Percentiles rank a stretch among this genome's conserved stretches.
Evolutionary conservation across 2,329 filamentous ascomycete species (phyloP).

Genomic region (Myriosclerotinia scirpicola): DNA sequence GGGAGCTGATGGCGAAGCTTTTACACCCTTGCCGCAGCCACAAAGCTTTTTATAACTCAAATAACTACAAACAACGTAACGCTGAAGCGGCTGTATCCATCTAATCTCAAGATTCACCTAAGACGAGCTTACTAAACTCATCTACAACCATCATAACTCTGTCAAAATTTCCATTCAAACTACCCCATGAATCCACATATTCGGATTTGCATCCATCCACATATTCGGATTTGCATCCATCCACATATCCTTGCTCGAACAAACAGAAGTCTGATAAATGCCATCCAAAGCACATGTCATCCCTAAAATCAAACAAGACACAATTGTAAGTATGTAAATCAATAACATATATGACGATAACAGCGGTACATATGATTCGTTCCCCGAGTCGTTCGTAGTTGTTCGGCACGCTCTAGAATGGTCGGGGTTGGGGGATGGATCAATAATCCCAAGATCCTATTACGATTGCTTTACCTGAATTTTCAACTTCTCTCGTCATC

Average conservation of each 20-base stretch:
- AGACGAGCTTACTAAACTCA: background rate
- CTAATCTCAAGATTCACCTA: background rate
- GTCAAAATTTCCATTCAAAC: background rate
- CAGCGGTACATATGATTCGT: background rate
- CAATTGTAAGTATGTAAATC: slow-evolving; percentile 23
- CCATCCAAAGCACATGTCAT: slow-evolving; percentile 21
- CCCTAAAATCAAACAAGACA: slow-evolving; percentile 18
- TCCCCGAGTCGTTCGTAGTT: background rate
- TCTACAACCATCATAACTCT: background rate
- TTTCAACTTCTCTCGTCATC: slow-evolving; percentile 56
- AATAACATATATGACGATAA: background rate
- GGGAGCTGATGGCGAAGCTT: slow-evolving; percentile 1
- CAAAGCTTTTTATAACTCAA: background rate
- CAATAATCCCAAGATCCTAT: slow-evolving; percentile 50
- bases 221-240: background rate
- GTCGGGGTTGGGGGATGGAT: background rate
- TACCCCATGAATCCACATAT: background rate
- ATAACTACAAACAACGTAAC: background rate
- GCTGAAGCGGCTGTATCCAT: background rate
- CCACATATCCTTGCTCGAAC: background rate
- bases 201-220: background rate
- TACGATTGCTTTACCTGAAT: slow-evolving; percentile 65
- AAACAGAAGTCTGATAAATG: slow-evolving; percentile 17
- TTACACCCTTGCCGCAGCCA: background rate
- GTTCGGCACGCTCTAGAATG: background rate